Base-by-base conservation (phyloP, 1,284 basidiomycete species). In the Leccinum pallidistipes region DNA sequence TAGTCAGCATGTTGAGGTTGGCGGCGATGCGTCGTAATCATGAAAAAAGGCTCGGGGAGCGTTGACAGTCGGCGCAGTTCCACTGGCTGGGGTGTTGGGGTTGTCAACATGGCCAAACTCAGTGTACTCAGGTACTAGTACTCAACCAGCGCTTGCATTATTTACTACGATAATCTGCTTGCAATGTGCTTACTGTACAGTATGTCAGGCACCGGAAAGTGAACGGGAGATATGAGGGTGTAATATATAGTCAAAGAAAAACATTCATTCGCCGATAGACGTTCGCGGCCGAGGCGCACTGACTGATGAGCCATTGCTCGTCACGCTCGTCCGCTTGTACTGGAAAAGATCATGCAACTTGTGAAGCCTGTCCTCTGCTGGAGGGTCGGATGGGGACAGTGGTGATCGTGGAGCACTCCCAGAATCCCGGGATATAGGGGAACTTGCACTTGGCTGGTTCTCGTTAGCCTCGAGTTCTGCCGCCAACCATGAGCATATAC, bases 321-420 rank as follows among this genome's bases (percentile, higher is more conserved):
- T 70, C 43, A 84, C 84, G 71, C 89, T 91, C 18, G 87, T 83
- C 58, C 90, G 83, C 47, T 73, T 77, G 75, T 93, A 93, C 65
- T 91, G 89, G 76, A 93, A 93, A 64, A 93, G 80, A 69, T 90
- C 84, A 71, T 93, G 91, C 59, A 93, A 72, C 66, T 87, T 79
- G 52, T 89, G 87, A 52, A 92, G 72, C 69, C 86, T 87, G 60
- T 92, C 88, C 65, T 85, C 81, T 59, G 79, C 76, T 16, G 78
- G 24, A 40, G 74, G 66, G n/a, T 74, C 77, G 1, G 68, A 8
- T 51, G 67, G 55, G 61, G 68, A 70, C 62, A 68, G 71, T 52
- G 73, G 64, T 6, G 76, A 71, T 54, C 68, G 74, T 57, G 72
- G 69, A 34, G 62, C 71, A 38, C 62, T 59, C 27, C 62, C 74